Conservation (phyloP, 371 early-diverging fungal genomes). For the Saksenaea oblongispora region DNA sequence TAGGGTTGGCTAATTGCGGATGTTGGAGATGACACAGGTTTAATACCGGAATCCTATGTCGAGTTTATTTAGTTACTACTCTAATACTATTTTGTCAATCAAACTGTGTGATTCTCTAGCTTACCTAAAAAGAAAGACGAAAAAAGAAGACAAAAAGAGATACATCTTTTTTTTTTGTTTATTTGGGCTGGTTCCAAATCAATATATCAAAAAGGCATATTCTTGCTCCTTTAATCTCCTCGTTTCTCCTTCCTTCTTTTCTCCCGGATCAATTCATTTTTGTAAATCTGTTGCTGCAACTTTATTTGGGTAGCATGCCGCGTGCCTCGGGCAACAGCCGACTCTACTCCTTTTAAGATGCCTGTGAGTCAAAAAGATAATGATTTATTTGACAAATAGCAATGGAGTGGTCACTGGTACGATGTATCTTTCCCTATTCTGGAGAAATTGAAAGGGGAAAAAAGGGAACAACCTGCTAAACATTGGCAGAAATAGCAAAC, state of each 20-base stretch:
- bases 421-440: background rate
- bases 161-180: background rate
- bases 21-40: constrained; percentile 60
- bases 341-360: background rate
- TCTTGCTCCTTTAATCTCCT: background rate
- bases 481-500: no score
- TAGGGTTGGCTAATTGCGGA: constrained; percentile 76
- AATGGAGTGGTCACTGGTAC: background rate
- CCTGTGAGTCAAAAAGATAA: background rate
- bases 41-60: constrained; percentile 79
- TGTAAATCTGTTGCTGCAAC: background rate
- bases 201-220: background rate
- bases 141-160: constrained; percentile 6
- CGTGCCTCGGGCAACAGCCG: constrained; percentile 2
- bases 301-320: background rate
- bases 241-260: background rate
- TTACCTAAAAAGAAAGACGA: background rate
- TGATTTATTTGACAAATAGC: background rate
- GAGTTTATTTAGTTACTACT: constrained; percentile 32
- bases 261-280: background rate
- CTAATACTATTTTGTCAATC: background rate
- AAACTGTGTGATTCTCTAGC: background rate
- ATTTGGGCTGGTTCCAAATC: constrained; percentile 6
- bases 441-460: background rate
- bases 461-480: background rate